phyloP scores from a whole-genome alignment of 2,329 filamentous ascomycete genomes.

The Sarocladium oryzae region DNA sequence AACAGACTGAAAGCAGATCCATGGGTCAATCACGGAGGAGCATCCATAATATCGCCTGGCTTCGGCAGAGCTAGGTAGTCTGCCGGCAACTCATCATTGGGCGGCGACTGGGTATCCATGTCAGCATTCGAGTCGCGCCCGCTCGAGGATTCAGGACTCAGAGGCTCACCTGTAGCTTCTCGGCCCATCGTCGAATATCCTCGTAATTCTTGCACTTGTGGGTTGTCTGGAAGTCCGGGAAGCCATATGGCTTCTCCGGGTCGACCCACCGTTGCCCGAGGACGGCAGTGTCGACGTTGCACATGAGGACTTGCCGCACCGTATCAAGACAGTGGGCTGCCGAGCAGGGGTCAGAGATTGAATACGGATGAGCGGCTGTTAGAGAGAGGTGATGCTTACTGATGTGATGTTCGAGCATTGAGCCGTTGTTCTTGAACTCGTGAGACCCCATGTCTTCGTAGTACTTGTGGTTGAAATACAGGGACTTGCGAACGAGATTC shows the following conservation, averaged over 20 bases:
- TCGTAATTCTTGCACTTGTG: slow-evolving; percentile 55
- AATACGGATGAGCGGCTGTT: too few relatives aligned
- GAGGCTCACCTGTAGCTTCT: slow-evolving; percentile 37
- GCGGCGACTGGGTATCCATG: slow-evolving; percentile 14
- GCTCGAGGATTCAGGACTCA: not conserved
- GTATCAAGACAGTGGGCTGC: slow-evolving; percentile 55
- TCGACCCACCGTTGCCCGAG: slow-evolving; percentile 56
- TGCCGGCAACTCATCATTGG: slow-evolving; percentile 13
- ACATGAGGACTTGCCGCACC: slow-evolving; percentile 57
- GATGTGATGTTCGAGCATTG: slow-evolving; percentile 48
- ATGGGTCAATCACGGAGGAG: slow-evolving; percentile 10
- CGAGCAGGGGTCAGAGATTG: not conserved
- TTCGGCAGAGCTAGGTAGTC: slow-evolving; percentile 17
- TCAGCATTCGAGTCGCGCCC: not conserved
- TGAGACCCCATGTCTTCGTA: slow-evolving; percentile 44
- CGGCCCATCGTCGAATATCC: slow-evolving; percentile 45
- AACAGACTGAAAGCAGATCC: too few relatives aligned
- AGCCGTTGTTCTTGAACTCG: slow-evolving; percentile 49
- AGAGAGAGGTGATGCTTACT: slow-evolving; percentile 46
- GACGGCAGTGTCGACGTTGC: slow-evolving; percentile 52
- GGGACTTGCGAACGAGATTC: slow-evolving; percentile 52
- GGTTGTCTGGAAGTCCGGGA: slow-evolving; percentile 56
- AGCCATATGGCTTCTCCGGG: slow-evolving; percentile 36
- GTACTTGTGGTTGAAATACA: slow-evolving; percentile 54
- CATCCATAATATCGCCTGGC: slow-evolving; percentile 11